Evolutionary conservation across 2,329 filamentous ascomycete genomes (phyloP).

Genomic region (Reticulascus tulasneorum): DNA sequence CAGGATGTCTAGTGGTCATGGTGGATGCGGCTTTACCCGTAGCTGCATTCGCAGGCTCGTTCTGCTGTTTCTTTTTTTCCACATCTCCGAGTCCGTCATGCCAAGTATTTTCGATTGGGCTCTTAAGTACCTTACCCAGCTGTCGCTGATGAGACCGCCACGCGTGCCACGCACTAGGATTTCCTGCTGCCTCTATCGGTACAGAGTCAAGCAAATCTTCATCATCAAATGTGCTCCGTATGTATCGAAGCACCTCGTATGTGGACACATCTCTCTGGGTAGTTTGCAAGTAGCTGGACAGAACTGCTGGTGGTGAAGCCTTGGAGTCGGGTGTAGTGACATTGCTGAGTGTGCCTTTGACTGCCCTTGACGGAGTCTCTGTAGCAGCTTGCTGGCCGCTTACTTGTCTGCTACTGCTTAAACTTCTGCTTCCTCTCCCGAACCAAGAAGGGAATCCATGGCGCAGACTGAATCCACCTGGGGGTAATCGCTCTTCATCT

Average conservation of each 20-base stretch:
- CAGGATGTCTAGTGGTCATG: conserved; percentile 52
- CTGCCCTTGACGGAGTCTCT: conserved; percentile 20
- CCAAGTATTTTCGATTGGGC: neutral
- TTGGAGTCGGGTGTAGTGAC: conserved; percentile 27
- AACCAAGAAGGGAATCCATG: conserved; percentile 94
- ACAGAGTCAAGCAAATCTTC: conserved; percentile 73
- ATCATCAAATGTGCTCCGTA: conserved; percentile 77
- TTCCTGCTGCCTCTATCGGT: conserved; percentile 77
- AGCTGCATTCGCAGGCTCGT: conserved; percentile 2
- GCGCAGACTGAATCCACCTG: conserved; percentile 83
- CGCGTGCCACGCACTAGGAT: conserved; percentile 89
- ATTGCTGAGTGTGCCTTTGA: conserved; percentile 13
- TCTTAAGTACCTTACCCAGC: conserved; percentile 4
- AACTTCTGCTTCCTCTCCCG: conserved; percentile 48
- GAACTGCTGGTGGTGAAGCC: conserved; percentile 20
- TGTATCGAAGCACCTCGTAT: conserved; percentile 72
- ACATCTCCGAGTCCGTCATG: neutral
- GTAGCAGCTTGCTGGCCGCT: conserved; percentile 33
- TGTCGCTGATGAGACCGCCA: conserved; percentile 64
- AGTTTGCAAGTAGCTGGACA: conserved; percentile 37
- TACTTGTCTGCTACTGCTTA: conserved; percentile 31
- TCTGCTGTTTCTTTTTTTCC: conserved; percentile 17
- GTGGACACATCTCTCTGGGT: conserved; percentile 46
- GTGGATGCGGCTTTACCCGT: conserved; percentile 4
- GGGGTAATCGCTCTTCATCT: conserved; percentile 77